phyloP scores from a whole-genome alignment of 176 grass and related monocot species.

The Hordeum vulgare region MorexV3_pseudomolecules_assembly NC_058523.1:452574523-452575022 shows the following conservation, averaged over 20 bases:
- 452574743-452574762: slow-evolving; percentile 12
- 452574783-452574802: background rate
- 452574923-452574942: slow-evolving; percentile 9
- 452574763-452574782: background rate
- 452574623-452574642: background rate
- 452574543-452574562: slow-evolving; percentile 9
- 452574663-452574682: background rate
- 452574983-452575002: slow-evolving; percentile 38
- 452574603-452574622: background rate
- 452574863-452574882: background rate
- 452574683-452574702: background rate
- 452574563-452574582: background rate
- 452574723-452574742: slow-evolving; percentile 13
- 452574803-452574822: slow-evolving; percentile 25
- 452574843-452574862: background rate
- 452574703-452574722: slow-evolving; percentile 4
- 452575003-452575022: background rate
- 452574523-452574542: slow-evolving; percentile 6
- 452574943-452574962: slow-evolving; percentile 12
- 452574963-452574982: slow-evolving; percentile 15
- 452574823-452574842: background rate
- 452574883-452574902: slow-evolving; percentile 4
- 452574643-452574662: background rate
- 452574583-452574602: background rate
- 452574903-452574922: slow-evolving; percentile 20